Base-by-base conservation (phyloP, 1,284 basidiomycete genomes). In the Marasmius sp. region DNA sequence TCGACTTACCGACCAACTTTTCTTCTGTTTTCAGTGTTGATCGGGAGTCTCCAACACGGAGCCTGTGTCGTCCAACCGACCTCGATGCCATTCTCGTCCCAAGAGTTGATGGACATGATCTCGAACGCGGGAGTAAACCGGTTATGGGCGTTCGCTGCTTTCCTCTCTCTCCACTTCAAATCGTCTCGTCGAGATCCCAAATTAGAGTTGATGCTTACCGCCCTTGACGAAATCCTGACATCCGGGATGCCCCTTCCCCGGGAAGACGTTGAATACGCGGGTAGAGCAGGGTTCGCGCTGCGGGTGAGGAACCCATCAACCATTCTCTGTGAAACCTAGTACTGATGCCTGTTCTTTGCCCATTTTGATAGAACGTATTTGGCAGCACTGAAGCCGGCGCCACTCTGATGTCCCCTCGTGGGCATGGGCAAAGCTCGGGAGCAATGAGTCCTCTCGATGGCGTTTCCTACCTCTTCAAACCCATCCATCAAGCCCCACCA, bases 61-160 rank as follows among this genome's bases (percentile, higher is more conserved):
- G 77, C 86, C 8, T 91, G 90, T 72, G 84, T 84, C n/a, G 80
- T 92, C 48, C 88, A 91, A 65, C 87, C 87, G 5, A 85, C 87
- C 0, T 78, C 78, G 60, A 81, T 85, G 63, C 77, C 77, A 6
- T 92, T 88, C 74, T 80, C 84, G 11, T 81, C 88, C 12, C 78
- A 83, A 54, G 90, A 92, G 70, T 76, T 92, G 43, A 73, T 85
- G 20, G 85, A 86, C 67, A 91, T 92, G 89, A 82, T 92, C 63
- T 74, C 77, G 55, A 78, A 79, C 56, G 88, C 87, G 66, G 79
- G 81, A 14, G 81, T 92, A 36, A 91, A 89, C 65, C 87, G 87
- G 60, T 74, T 92, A 6, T 87, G 85, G 69, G 86, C 88, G 68
- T 92, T 91, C 68, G 79, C 85, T 4, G 79, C 87, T 4, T 89